Base-by-base conservation (phyloP, 768 basidiomycete species). In the Tylopilus felleus region DNA sequence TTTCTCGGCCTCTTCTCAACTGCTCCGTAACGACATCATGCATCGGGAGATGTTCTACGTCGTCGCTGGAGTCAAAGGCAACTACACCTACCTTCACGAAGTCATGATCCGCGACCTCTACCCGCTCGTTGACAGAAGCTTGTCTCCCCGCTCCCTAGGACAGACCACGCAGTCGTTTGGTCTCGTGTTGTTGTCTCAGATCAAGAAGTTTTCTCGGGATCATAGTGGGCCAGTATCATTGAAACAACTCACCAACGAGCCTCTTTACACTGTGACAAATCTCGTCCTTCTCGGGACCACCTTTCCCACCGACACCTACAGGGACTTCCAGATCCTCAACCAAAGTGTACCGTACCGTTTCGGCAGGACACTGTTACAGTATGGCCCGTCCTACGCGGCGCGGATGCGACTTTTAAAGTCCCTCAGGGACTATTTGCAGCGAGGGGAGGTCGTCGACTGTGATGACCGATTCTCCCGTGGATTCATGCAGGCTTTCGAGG, bases 331-430 rank as follows among this genome's bases (percentile, higher is more conserved):
- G 25, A 59, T 21, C 0, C 57, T 66, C 21, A 55, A 52, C 25
- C 49, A 52, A 21, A 66, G 59, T 35, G 27, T 66, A 5, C 61
- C 58, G 0, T 57, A 59, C 38, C 66, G 60, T 29, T 57, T 67
- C 12, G 4, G 16, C 13, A 47, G 58, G 55, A 56, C 43, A 1
- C 35, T 62, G 10, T 29, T 67, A 1, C 55, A 53, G 55, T 33
- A 8, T 6, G 54, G 54, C 51, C 57, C 64, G 0, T 64, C 66
- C 16, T 51, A 51, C 12, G 19, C 28, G 5, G 66, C 66, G 17
- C 54, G 58, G 0, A 46, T 17, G 22, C 51, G 62, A 27, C 35
- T 67, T 0, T 16, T 60, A 16, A 21, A 25, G 8, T 35, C 47
- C 10, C 47, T 68, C 28, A 22, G 9, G 22, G 41, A 47, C 0